Evolutionary conservation across 1,284 basidiomycete species (phyloP).

Genomic region (Inonotus obliquus): DNA sequence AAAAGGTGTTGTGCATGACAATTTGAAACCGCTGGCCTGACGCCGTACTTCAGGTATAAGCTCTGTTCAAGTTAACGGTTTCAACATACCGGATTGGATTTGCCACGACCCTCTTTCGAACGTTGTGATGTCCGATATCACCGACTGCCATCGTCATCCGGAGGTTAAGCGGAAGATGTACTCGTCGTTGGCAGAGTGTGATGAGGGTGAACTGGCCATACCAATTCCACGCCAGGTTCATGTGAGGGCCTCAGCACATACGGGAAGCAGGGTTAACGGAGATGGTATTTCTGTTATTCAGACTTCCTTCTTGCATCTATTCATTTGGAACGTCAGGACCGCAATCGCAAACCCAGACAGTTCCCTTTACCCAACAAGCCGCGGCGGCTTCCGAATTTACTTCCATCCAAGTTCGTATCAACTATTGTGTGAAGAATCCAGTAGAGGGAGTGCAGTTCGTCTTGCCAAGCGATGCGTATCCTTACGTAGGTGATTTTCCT

Average conservation of each 20-base stretch:
- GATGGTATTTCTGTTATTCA: slow-evolving; percentile 19
- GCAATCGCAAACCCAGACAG: slow-evolving; percentile 51
- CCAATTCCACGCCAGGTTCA: slow-evolving; percentile 80
- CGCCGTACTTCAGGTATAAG: slow-evolving; percentile 21
- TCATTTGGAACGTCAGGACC: slow-evolving; percentile 75
- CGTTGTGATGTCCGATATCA: slow-evolving; percentile 62
- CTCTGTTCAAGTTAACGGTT: slow-evolving; percentile 8
- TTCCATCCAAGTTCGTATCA: slow-evolving; percentile 73
- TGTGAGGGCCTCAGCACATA: slow-evolving; percentile 53
- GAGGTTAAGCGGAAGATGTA: slow-evolving; percentile 93
- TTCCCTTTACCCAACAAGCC: slow-evolving; percentile 34
- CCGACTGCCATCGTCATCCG: slow-evolving; percentile 86
- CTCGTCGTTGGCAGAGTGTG: slow-evolving; percentile 83
- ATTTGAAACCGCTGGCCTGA: slow-evolving; percentile 12
- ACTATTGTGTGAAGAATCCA: slow-evolving; percentile 77
- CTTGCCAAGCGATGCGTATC: slow-evolving; percentile 72
- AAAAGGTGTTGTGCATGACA: neutral
- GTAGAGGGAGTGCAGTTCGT: slow-evolving; percentile 87
- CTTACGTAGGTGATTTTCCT: slow-evolving; percentile 64
- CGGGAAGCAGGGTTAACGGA: slow-evolving; percentile 23
- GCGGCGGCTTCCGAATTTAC: slow-evolving; percentile 60
- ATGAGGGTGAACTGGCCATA: slow-evolving; percentile 93
- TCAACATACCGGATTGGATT: slow-evolving; percentile 49
- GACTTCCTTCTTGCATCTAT: neutral
- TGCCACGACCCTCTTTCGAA: slow-evolving; percentile 75